Evolutionary conservation across 805 yeast genomes (phyloP).

Genomic region (Barnettozyma vustinii): DNA sequence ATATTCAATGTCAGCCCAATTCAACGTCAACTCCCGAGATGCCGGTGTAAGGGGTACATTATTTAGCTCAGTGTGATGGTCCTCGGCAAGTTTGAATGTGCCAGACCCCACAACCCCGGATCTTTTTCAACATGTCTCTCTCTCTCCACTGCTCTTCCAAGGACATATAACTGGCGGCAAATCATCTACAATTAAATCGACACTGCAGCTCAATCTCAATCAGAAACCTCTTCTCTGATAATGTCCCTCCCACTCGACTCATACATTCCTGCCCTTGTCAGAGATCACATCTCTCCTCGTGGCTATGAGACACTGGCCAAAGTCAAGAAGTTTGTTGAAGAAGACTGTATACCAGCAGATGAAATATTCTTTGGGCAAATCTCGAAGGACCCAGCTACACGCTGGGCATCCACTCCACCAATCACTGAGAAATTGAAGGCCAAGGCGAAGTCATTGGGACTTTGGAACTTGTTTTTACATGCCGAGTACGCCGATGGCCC

Average conservation of each 20-base stretch:
- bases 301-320: slow-evolving; percentile 30
- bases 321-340: slow-evolving; percentile 47
- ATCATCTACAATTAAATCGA: neutral
- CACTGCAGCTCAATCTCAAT: too few species aligned
- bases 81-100: slow-evolving; percentile 33
- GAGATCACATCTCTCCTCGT: slow-evolving; percentile 28
- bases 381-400: slow-evolving; percentile 31
- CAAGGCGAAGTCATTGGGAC: slow-evolving; percentile 46
- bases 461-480: slow-evolving; percentile 54
- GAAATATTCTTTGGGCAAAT: slow-evolving; percentile 37
- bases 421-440: slow-evolving; percentile 45
- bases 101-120: neutral
- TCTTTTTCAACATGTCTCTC: neutral
- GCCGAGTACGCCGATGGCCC: slow-evolving; percentile 44
- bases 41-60: neutral
- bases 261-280: slow-evolving; percentile 32
- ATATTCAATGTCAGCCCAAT: neutral
- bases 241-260: slow-evolving; percentile 12
- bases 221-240: neutral
- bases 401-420: slow-evolving; percentile 46
- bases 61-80: neutral
- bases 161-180: neutral
- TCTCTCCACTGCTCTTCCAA: neutral
- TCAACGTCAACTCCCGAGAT: neutral
- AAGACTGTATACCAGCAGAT: slow-evolving; percentile 54